Conservation (phyloP, 345 rosid species). For the Balakata baccata region DNA sequence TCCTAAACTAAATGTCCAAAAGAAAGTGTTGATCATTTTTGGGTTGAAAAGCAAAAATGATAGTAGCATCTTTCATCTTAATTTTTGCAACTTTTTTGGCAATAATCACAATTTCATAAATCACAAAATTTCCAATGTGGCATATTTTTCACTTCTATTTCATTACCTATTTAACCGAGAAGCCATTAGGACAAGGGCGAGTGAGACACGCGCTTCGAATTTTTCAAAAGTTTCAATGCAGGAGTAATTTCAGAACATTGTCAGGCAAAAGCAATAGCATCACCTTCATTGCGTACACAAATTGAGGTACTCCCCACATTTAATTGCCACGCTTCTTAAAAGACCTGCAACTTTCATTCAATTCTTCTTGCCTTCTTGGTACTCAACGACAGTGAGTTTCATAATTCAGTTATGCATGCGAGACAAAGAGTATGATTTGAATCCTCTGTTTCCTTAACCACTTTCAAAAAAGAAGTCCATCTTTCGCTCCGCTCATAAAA, state of each 20-base stretch:
- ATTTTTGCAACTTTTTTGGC: neutral
- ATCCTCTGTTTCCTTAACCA: conserved; percentile 20
- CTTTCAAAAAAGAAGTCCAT: conserved; percentile 31
- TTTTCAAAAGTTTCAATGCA: conserved; percentile 20
- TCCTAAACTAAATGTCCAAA: no score
- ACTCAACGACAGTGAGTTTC: conserved; percentile 13
- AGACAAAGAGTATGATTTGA: conserved; percentile 9
- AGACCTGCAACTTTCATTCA: neutral
- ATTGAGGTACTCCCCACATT: neutral
- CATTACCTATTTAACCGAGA: no score
- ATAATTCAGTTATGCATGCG: neutral
- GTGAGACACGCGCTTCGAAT: neutral
- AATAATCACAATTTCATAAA: neutral
- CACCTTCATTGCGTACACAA: neutral
- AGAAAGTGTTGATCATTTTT: no score
- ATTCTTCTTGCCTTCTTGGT: no score
- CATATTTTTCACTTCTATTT: neutral
- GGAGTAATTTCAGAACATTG: conserved; percentile 12
- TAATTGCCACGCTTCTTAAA: neutral
- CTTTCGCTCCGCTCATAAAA: conserved; percentile 24
- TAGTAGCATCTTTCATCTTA: neutral
- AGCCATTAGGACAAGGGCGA: neutral
- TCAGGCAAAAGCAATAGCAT: neutral
- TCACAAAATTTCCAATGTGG: neutral
- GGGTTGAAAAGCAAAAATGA: neutral